These are phyloP conservation scores for Neocucurbitaria cava DNA, from an alignment of 2,329 filamentous ascomycete species.

Conservation along the genomic window DNA sequence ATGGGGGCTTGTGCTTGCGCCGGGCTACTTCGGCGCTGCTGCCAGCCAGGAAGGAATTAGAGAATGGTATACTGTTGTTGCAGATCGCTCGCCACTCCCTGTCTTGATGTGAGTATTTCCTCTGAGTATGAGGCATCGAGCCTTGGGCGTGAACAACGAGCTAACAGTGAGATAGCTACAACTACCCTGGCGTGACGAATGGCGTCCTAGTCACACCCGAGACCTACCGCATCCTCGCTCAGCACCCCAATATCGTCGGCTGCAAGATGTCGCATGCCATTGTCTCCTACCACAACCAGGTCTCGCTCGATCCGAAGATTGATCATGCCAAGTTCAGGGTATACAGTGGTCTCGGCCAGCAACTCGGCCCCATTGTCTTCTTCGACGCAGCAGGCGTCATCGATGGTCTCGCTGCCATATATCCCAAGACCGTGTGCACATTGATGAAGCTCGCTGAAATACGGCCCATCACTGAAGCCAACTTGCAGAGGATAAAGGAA, in stretches of 20 bases:
- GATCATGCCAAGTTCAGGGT: conserved; percentile 66
- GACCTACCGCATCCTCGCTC: conserved; percentile 65
- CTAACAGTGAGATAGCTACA: conserved; percentile 56
- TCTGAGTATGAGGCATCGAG: not conserved
- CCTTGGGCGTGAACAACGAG: not conserved
- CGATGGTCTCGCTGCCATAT: conserved; percentile 70
- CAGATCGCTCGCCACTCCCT: conserved; percentile 65
- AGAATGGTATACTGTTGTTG: conserved; percentile 68
- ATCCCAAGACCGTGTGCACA: conserved; percentile 66
- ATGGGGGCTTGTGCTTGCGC: conserved; percentile 68
- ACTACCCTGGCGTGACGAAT: conserved; percentile 73
- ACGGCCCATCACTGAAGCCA: conserved; percentile 41
- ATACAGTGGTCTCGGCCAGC: conserved; percentile 71
- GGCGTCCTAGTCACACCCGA: conserved; percentile 65
- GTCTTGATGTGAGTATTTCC: conserved; percentile 62
- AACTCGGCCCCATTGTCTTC: conserved; percentile 67
- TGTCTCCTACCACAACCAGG: conserved; percentile 68
- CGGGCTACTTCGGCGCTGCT: conserved; percentile 69
- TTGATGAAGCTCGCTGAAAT: conserved; percentile 61
- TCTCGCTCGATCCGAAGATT: conserved; percentile 66
- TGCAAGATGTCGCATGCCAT: conserved; percentile 74
- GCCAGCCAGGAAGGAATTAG: conserved; percentile 65
- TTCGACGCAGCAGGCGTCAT: conserved; percentile 71
- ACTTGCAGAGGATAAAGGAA: conserved; percentile 58
- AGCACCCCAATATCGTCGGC: conserved; percentile 71